Evolutionary conservation across 768 basidiomycete species (phyloP), one percentile per base, ranked within the genome.

Genomic region (Kwoniella pini): DNA sequence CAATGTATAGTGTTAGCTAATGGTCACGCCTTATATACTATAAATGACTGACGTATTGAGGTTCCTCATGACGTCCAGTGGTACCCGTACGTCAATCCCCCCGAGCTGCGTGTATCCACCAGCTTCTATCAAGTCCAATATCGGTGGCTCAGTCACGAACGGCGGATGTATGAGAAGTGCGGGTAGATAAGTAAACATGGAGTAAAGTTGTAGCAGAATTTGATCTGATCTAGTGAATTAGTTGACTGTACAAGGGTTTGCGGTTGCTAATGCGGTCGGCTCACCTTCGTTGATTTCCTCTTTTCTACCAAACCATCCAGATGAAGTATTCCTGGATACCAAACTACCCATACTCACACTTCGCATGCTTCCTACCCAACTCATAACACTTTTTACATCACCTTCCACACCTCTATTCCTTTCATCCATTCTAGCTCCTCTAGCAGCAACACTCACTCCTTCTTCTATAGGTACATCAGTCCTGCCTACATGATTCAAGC

Each of bases 331-430:
- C 26, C 50, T 56, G 22, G 45, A 28, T 1, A 38, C 45, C 44
- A 54, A 44, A 60, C 75, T 75, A 1, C 69, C 70, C 52, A 76
- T 53, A 57, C 72, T 71, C 2, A 76, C 75, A 48, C 71, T 75
- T 31, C 74, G 39, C 70, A 78, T 69, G 64, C 75, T 76, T 0
- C 77, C 77, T 10, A 75, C 77, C 77, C 77, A 78, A 51, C 75
- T 76, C 45, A 67, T 58, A 4, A 78, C 74, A 54, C 70, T 72
- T 57, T 63, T 62, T 17, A 76, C 73, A 66, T 78, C 77, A 2
- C 75, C 77, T 50, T 76, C 74, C n/a, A 60, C 49, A 39, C 50
- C 57, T 5, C 56, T 48, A 4, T 58, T 61, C 22, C 54, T 50
- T 11, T 54, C 65, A 39, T 64, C 63, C 27, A 57, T 45, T 17